Evolutionary conservation across 305 asterid species (phyloP), one percentile per base, ranked within the genome.

Genomic region (Caryopteris hybrid): DNA sequence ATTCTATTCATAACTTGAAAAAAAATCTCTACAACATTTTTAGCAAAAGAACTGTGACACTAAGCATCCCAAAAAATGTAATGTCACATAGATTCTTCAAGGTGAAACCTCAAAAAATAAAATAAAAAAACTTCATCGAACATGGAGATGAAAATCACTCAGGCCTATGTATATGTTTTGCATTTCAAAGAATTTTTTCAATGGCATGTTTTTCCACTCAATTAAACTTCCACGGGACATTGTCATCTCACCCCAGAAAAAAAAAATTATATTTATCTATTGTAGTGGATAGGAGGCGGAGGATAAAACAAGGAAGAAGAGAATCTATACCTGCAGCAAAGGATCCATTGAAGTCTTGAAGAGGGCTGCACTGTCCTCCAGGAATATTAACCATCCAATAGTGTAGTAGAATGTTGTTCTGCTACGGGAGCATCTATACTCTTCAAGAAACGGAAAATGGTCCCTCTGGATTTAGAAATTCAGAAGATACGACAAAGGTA

Each of bases 281-380:
- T 7, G 43, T 13, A 42, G 20, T 27, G 47, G 47, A 29, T 43
- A 36, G 12, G 50, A n/a, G 14, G 14, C n/a, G 64, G 34, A 58
- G 23, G 33, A 39, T 54, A 52, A 47, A 58, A 14, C 5, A 59
- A 69, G 56, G 58, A 36, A 46, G 70, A 69, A 60, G 58, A 42
- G 29, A 62, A 71, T 74, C 29, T 65, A 72, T 81, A 94, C 99
- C 77, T 94, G 95, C 63, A 77, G 78, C 74, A 91, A 84, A 77
- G 96, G 95, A 75, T 85, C 96, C 99, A 94, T 87, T 38, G 97
- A 91, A 72, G 96, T 80, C 87, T 89, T 94, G 76, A 94, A 94
- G 75, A 87, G 85, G 77, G 79, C 59, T 5, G 86, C 78, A 73
- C 87, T 94, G 78, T 94, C 99, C 80, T 91, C 97, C 82, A 86